phyloP scores from a whole-genome alignment of 2,329 filamentous ascomycete species.

The Fusarium clavum region DNA sequence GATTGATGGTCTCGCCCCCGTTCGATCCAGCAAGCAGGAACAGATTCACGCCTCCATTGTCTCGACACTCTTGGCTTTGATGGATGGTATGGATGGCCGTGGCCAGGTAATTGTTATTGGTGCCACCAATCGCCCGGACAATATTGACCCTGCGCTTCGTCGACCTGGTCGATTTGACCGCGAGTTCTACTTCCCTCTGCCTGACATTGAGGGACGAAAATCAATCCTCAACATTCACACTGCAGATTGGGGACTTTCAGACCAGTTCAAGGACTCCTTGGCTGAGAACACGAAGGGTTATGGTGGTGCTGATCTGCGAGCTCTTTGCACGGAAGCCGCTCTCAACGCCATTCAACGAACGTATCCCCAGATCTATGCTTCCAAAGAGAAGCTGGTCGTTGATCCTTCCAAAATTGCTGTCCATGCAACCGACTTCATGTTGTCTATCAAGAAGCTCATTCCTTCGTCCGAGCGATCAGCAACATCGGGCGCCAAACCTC shows the following conservation, averaged over 20 bases:
- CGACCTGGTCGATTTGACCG: conserved; percentile 94
- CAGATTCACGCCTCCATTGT: conserved; percentile 99
- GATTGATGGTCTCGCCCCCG: conserved; percentile 95
- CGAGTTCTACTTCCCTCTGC: conserved; percentile 97
- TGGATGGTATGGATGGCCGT: conserved; percentile 98
- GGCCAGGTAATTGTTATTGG: conserved; percentile 99
- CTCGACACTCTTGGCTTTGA: conserved; percentile 89
- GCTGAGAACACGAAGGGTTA: conserved; percentile 95
- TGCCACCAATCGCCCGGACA: conserved; percentile 97
- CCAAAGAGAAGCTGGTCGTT: conserved; percentile 89
- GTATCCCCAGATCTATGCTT: conserved; percentile 95
- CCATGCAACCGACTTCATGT: conserved; percentile 94
- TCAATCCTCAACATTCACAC: conserved; percentile 96
- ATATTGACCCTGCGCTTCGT: conserved; percentile 94
- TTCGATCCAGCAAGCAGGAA: conserved; percentile 97
- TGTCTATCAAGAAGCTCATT: conserved; percentile 95
- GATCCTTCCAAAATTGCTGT: conserved; percentile 86
- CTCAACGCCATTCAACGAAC: conserved; percentile 95
- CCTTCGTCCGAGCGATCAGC: conserved; percentile 94
- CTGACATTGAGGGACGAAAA: conserved; percentile 81
- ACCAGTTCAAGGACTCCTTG: conserved; percentile 83
- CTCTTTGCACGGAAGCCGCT: conserved; percentile 94
- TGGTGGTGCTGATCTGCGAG: conserved; percentile 92
- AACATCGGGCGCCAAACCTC: conserved; percentile 82
- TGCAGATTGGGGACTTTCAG: conserved; percentile 87